A percentile compares a stretch with the other conserved stretches of the same genome.
Conservation (phyloP, 768 basidiomycete genomes). For the Steccherinum ochraceum region DNA sequence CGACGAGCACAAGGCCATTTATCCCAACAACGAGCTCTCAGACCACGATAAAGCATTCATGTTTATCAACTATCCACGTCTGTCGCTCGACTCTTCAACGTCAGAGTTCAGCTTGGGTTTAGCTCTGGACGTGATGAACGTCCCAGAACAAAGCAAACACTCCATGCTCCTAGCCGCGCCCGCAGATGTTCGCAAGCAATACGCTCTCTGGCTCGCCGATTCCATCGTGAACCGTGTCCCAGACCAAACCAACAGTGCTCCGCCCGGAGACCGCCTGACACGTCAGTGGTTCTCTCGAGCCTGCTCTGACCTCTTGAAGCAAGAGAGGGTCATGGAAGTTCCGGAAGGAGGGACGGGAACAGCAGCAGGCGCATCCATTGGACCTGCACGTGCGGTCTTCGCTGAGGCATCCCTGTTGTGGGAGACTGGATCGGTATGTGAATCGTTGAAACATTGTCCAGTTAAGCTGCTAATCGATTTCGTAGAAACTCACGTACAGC, state of each 20-base stretch:
- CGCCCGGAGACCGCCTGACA: background rate
- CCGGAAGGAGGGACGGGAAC: background rate
- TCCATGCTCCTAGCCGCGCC: background rate
- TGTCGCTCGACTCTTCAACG: background rate
- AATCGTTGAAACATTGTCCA: too few relatives aligned
- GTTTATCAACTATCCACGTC: slow-evolving; percentile 1
- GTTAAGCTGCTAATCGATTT: too few relatives aligned
- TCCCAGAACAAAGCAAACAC: background rate
- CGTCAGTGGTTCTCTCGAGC: background rate
- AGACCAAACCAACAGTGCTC: background rate
- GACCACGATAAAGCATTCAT: slow-evolving; percentile 1
- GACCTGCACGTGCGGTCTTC: background rate
- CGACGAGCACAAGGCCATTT: background rate
- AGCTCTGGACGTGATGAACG: background rate
- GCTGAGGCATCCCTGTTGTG: background rate
- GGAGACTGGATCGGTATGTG: background rate
- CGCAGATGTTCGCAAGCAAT: background rate
- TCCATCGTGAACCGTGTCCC: background rate
- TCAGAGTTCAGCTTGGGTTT: background rate
- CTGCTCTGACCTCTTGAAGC: background rate
- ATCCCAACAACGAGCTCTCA: background rate
- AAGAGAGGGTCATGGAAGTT: background rate
- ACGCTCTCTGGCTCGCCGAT: background rate
- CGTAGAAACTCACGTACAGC: background rate
- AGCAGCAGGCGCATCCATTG: too few relatives aligned